A percentile compares a stretch with the other conserved stretches of the same genome.
Evolutionary conservation across 2,329 filamentous ascomycete genomes (phyloP).

Genomic region (Fusarium beomiforme): DNA sequence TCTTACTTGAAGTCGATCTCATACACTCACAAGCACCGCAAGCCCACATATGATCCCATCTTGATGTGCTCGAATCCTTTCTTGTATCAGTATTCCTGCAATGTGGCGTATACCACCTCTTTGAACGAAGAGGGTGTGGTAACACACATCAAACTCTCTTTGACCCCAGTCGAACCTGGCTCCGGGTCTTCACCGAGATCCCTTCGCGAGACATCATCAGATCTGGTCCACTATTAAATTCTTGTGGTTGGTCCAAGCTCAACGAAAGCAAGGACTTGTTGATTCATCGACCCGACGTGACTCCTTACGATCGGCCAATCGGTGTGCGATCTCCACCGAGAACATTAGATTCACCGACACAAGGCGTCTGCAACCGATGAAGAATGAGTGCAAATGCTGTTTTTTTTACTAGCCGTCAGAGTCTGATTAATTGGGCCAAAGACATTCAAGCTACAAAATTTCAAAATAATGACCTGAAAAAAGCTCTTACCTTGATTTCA

Average conservation of each 20-base stretch:
- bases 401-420: not conserved
- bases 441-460: not conserved
- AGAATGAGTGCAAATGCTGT: not conserved
- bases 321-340: slow-evolving; percentile 1
- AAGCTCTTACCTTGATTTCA: not conserved
- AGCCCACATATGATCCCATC: slow-evolving; percentile 35
- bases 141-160: slow-evolving; percentile 8
- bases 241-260: slow-evolving; percentile 20
- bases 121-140: slow-evolving; percentile 12
- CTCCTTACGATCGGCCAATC: slow-evolving; percentile 10
- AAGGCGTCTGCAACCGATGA: slow-evolving; percentile 32
- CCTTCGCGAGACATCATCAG: slow-evolving; percentile 36
- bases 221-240: slow-evolving; percentile 23
- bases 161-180: slow-evolving; percentile 10
- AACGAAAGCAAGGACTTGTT: slow-evolving; percentile 4
- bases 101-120: not conserved
- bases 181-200: slow-evolving; percentile 40
- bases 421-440: not conserved
- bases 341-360: slow-evolving; percentile 29
- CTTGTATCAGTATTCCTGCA: slow-evolving; percentile 1
- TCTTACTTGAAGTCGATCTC: not conserved
- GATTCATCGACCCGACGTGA: slow-evolving; percentile 13
- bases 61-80: slow-evolving; percentile 2
- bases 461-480: not conserved
- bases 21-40: slow-evolving; percentile 4